Evolutionary conservation across 441 rosid species (phyloP).

Genomic region (Adansonia grandidieri): DNA sequence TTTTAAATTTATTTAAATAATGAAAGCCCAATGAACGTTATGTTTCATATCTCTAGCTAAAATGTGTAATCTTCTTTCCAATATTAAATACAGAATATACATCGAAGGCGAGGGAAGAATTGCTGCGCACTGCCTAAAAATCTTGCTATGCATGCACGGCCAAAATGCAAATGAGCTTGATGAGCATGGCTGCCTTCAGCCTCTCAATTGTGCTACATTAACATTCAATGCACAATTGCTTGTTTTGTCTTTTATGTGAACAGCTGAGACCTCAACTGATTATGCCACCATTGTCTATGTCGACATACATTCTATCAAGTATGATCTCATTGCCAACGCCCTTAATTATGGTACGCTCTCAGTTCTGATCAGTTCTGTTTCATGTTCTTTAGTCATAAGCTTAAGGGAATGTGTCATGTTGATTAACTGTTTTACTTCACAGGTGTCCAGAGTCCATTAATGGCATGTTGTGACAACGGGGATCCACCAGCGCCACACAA

Average conservation of each 20-base stretch:
- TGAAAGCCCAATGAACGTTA: too few relatives aligned
- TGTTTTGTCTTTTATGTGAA: conserved; percentile 24
- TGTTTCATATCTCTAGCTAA: too few relatives aligned
- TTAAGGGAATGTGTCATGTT: not conserved
- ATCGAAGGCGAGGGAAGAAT: conserved; percentile 49
- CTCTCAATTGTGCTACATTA: conserved; percentile 44
- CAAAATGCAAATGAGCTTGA: conserved; percentile 43
- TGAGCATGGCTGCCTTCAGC: conserved; percentile 46
- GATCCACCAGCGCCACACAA: conserved; percentile 50
- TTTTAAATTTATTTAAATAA: too few relatives aligned
- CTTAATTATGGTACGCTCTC: conserved; percentile 42
- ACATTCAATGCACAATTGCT: conserved; percentile 41
- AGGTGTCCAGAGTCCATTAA: conserved; percentile 63
- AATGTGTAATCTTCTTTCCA: too few relatives aligned
- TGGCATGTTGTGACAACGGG: conserved; percentile 64
- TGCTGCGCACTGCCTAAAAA: conserved; percentile 27
- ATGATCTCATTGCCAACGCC: conserved; percentile 48
- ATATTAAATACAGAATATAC: conserved; percentile 36
- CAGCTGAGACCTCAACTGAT: conserved; percentile 39
- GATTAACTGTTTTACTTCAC: conserved; percentile 18
- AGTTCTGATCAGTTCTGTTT: not conserved
- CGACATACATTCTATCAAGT: conserved; percentile 50
- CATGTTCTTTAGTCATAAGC: not conserved
- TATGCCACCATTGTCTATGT: conserved; percentile 40
- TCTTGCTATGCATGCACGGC: conserved; percentile 16